Percentiles rank a stretch among this genome's conserved stretches.
Evolutionary conservation across 306 rosid species (phyloP).

Genomic region (Prunus mira): DNA sequence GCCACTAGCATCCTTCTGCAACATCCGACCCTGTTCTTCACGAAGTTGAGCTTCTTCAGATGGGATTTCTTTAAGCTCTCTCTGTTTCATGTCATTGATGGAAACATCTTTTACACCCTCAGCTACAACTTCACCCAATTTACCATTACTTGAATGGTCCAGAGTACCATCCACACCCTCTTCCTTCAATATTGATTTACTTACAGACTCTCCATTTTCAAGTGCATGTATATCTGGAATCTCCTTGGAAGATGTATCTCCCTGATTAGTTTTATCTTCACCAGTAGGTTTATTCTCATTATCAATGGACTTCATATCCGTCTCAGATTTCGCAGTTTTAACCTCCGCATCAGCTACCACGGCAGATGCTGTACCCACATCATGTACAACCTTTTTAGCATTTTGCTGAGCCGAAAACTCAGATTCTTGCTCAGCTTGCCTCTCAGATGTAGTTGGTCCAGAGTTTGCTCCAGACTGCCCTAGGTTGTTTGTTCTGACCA

Average conservation of each 20-base stretch:
- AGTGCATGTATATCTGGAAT: conserved; percentile 25
- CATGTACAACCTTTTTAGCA: conserved; percentile 28
- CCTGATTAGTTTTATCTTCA: conserved; percentile 31
- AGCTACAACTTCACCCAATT: conserved; percentile 25
- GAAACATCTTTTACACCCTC: conserved; percentile 35
- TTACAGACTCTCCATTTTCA: conserved; percentile 47
- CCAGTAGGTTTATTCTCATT: conserved; percentile 26
- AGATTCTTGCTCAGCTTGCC: conserved; percentile 37
- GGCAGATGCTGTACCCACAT: conserved; percentile 29
- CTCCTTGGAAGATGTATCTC: conserved; percentile 19
- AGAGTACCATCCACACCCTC: conserved; percentile 39
- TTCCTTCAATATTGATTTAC: conserved; percentile 41
- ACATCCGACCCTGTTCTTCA: conserved; percentile 41
- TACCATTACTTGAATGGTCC: conserved; percentile 28
- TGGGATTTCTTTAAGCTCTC: conserved; percentile 33
- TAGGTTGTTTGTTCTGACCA: conserved; percentile 43
- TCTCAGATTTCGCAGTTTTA: conserved; percentile 43
- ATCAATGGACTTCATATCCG: conserved; percentile 36
- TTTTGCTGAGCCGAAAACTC: conserved; percentile 39
- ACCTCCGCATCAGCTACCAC: conserved; percentile 27
- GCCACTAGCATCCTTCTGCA: conserved; percentile 37
- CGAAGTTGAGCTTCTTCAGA: conserved; percentile 30
- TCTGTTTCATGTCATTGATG: conserved; percentile 28
- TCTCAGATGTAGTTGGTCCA: conserved; percentile 29
- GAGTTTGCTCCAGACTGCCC: conserved; percentile 35